These are phyloP conservation scores for Paracamarosporium sp. DNA, from an alignment of 2,329 filamentous ascomycete genomes.

Conservation along the genomic window DNA sequence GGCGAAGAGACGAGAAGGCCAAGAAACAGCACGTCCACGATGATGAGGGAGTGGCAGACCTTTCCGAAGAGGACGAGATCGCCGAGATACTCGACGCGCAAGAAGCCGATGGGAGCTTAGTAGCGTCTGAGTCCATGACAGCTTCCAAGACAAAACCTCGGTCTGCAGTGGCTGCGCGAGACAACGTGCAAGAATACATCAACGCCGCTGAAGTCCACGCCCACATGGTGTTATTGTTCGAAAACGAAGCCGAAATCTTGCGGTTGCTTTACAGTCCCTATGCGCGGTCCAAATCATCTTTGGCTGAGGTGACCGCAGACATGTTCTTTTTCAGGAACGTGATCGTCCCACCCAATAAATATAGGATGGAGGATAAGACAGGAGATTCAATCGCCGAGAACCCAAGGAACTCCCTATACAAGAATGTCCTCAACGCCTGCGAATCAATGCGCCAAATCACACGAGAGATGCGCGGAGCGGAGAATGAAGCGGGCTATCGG, in stretches of 20 bases:
- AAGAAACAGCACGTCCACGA: conserved; percentile 56
- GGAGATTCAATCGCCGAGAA: conserved; percentile 86
- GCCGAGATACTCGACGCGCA: conserved; percentile 41
- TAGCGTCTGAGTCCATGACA: conserved; percentile 54
- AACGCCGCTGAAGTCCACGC: conserved; percentile 84
- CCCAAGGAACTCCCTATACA: conserved; percentile 87
- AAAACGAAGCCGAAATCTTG: conserved; percentile 84
- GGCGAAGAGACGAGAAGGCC: conserved; percentile 53
- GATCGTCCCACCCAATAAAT: conserved; percentile 90
- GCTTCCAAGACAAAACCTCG: conserved; percentile 46
- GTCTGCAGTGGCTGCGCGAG: conserved; percentile 39
- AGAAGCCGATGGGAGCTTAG: conserved; percentile 58
- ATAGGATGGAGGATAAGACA: conserved; percentile 83
- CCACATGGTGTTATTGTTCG: conserved; percentile 78
- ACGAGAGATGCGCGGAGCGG: conserved; percentile 66
- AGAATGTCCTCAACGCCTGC: conserved; percentile 78
- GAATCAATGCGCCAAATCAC: conserved; percentile 77
- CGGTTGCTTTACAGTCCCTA: conserved; percentile 84
- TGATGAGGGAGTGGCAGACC: conserved; percentile 75
- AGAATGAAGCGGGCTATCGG: conserved; percentile 48
- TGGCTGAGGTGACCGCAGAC: conserved; percentile 69
- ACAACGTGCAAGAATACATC: conserved; percentile 72
- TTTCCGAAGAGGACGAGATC: conserved; percentile 57
- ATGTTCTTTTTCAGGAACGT: conserved; percentile 94
- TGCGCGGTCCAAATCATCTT: conserved; percentile 65